Conservation (phyloP, 1,139 yeast species). For the Yamadazyma diddensiae region DNA sequence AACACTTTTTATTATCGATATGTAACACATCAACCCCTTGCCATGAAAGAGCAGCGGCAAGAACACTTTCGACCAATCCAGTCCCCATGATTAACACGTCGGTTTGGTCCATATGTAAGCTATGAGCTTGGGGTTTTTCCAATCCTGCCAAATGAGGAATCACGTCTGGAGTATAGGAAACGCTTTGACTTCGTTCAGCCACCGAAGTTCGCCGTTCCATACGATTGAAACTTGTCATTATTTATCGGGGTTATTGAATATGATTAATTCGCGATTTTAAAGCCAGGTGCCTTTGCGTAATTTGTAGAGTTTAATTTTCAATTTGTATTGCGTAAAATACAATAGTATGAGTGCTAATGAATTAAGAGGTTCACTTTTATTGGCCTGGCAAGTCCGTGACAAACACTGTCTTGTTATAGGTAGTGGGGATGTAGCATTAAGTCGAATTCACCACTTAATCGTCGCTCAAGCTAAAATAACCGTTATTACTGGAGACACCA, state of each 20-base stretch:
- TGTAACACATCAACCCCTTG: conserved; percentile 91
- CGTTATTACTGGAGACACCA: conserved; percentile 52
- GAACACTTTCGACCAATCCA: conserved; percentile 80
- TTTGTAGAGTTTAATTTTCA: too few relatives aligned
- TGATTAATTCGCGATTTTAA: not conserved
- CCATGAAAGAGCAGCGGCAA: conserved; percentile 96
- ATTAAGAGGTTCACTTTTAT: conserved; percentile 53
- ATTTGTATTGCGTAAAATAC: too few relatives aligned
- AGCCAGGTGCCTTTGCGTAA: too few relatives aligned
- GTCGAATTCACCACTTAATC: conserved; percentile 64
- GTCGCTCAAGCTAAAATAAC: conserved; percentile 71
- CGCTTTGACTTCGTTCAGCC: conserved; percentile 73
- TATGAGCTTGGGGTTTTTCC: conserved; percentile 58
- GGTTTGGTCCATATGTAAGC: conserved; percentile 57
- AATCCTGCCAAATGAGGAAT: conserved; percentile 82
- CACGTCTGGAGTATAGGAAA: conserved; percentile 46
- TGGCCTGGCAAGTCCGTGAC: conserved; percentile 71
- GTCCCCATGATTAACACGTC: conserved; percentile 93
- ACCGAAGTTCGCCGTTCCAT: conserved; percentile 61
- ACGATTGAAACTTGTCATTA: conserved; percentile 16
- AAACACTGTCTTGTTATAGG: conserved; percentile 74
- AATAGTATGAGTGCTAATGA: too few relatives aligned
- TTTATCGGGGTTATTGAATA: not conserved
- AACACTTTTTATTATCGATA: conserved; percentile 75
- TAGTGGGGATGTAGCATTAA: conserved; percentile 78